Percentiles rank a stretch among this genome's conserved stretches.
Evolutionary conservation across 169 alveolate species (phyloP).

Genomic region (Eimeria nieschulzi): DNA sequence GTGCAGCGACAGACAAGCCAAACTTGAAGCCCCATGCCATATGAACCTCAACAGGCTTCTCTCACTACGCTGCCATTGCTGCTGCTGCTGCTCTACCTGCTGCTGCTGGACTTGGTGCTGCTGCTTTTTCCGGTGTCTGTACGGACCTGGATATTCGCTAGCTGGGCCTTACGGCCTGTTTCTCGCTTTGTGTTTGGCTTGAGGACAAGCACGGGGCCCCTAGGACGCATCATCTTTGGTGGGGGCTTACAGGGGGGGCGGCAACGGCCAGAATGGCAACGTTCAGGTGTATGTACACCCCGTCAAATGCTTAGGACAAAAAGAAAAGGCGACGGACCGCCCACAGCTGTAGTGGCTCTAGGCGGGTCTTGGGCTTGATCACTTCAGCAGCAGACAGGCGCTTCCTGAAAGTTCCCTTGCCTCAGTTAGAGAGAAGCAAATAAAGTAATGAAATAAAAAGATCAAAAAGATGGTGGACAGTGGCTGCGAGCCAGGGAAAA

Average conservation of each 20-base stretch:
- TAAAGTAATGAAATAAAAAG: no score
- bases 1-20: background rate
- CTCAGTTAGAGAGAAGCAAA: background rate
- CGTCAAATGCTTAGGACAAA: no score
- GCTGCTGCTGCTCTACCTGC: conserved; percentile 16
- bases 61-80: background rate
- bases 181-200: conserved; percentile 89
- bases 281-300: background rate
- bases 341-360: no score
- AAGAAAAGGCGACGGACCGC: no score
- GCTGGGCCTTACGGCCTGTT: conserved; percentile 90
- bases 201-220: conserved; percentile 88
- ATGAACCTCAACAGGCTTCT: no score
- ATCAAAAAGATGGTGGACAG: background rate
- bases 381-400: no score
- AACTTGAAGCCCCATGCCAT: no score
- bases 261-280: background rate
- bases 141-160: conserved; percentile 84
- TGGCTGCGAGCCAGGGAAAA: background rate
- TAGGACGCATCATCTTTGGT: conserved; percentile 77
- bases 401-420: no score
- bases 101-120: background rate
- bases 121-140: background rate
- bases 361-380: no score
- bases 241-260: background rate